These are phyloP conservation scores for Diaporthe aspalathi DNA, from an alignment of 2,329 filamentous ascomycete genomes.

Conservation along the genomic window DNA sequence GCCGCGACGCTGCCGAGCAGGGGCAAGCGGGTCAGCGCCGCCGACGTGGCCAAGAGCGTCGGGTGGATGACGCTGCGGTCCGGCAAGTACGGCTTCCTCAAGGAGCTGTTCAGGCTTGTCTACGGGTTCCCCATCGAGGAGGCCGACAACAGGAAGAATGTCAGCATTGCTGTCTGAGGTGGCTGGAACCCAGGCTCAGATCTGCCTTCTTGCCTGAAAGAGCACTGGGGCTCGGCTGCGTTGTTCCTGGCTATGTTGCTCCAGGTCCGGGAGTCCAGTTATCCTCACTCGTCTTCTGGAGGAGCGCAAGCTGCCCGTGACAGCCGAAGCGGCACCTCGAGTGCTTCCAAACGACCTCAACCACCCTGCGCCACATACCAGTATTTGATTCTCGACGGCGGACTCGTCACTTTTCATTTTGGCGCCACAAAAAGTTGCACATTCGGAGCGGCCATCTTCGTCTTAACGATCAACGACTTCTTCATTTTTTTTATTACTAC, in stretches of 20 bases:
- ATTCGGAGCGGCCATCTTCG: conserved; percentile 18
- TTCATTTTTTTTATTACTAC: neutral
- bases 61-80: conserved; percentile 77
- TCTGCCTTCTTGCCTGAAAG: neutral
- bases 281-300: neutral
- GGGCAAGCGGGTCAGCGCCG: conserved; percentile 71
- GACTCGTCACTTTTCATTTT: conserved; percentile 11
- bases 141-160: conserved; percentile 72
- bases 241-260: neutral
- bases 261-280: too few relatives aligned
- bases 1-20: conserved; percentile 64
- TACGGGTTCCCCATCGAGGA: conserved; percentile 89
- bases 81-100: conserved; percentile 79
- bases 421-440: conserved; percentile 4
- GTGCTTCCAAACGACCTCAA: too few relatives aligned
- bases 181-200: too few relatives aligned
- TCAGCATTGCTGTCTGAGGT: conserved; percentile 67
- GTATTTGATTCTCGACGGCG: neutral
- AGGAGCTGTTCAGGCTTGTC: conserved; percentile 84
- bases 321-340: too few relatives aligned
- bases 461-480: conserved; percentile 36
- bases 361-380: too few relatives aligned
- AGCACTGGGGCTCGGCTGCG: neutral
- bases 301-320: too few relatives aligned
- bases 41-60: conserved; percentile 85